A percentile compares a stretch with the other conserved stretches of the same genome.
These are phyloP conservation scores for Termitomyces sp. DNA, from an alignment of 768 basidiomycete genomes.

Conservation along the genomic window DNA sequence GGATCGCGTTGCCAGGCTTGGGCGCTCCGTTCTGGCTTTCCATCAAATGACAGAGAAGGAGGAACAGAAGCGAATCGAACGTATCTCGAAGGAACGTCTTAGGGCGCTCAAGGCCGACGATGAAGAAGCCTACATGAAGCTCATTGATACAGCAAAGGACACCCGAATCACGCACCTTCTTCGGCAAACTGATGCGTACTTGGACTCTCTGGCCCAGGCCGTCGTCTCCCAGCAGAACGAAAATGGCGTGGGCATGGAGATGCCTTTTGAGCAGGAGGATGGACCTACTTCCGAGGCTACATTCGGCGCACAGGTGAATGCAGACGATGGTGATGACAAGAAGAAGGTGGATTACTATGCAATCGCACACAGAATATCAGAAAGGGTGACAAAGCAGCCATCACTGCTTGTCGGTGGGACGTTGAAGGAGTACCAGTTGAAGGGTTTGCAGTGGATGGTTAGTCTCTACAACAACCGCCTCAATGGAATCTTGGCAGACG, in stretches of 20 bases:
- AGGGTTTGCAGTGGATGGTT: conserved; percentile 98
- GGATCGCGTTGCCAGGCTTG: conserved; percentile 66
- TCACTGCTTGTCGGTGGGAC: conserved; percentile 77
- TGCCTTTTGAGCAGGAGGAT: conserved; percentile 56
- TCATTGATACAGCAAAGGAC: conserved; percentile 98
- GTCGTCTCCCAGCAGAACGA: conserved; percentile 91
- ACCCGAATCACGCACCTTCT: conserved; percentile 97
- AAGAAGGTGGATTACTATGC: conserved; percentile 93
- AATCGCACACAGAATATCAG: conserved; percentile 88
- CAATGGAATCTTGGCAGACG: conserved; percentile 92
- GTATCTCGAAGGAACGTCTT: conserved; percentile 95
- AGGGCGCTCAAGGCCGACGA: conserved; percentile 97
- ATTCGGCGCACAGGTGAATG: conserved; percentile 76
- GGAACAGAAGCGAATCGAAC: conserved; percentile 95
- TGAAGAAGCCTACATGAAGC: conserved; percentile 99
- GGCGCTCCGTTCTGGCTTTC: conserved; percentile 76
- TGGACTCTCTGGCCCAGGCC: conserved; percentile 92
- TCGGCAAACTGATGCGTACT: conserved; percentile 89
- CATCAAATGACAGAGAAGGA: conserved; percentile 93
- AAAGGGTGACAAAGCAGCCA: conserved; percentile 76
- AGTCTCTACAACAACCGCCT: conserved; percentile 94
- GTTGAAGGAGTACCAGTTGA: conserved; percentile 91
- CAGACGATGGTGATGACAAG: conserved; percentile 58
- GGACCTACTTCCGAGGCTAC: conserved; percentile 82
- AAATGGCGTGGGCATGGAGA: conserved; percentile 38